Conservation (phyloP, 2,329 filamentous ascomycete species). For the Ascochyta koolunga region DNA sequence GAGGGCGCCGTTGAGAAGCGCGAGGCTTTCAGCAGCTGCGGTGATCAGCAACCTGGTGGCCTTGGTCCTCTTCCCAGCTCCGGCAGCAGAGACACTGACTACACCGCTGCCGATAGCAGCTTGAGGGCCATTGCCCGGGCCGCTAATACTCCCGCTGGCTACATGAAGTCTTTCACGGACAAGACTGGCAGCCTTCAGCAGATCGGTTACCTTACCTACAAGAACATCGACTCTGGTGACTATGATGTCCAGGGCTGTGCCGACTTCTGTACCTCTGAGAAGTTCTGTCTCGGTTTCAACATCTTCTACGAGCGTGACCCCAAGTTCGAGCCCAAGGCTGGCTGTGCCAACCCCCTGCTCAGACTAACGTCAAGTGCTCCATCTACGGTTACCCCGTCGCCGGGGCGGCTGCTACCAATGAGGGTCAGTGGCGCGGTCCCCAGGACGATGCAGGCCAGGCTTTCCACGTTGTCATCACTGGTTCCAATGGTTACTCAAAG, state of each 20-base stretch:
- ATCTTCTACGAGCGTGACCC: conserved; percentile 39
- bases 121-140: conserved; percentile 17
- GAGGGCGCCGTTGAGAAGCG: conserved; percentile 14
- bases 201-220: conserved; percentile 38
- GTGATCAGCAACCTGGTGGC: conserved; percentile 17
- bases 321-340: conserved; percentile 15
- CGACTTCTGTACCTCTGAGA: conserved; percentile 29
- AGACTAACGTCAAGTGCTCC: conserved; percentile 38
- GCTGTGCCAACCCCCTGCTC: conserved; percentile 28
- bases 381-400: conserved; percentile 37
- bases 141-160: conserved; percentile 23
- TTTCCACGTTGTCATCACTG: conserved; percentile 36
- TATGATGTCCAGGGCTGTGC: conserved; percentile 28
- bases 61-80: conserved; percentile 19
- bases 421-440: conserved; percentile 28
- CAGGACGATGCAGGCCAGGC: conserved; percentile 13
- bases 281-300: conserved; percentile 38
- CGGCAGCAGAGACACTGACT: conserved; percentile 18
- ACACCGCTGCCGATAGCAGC: conserved; percentile 7
- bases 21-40: conserved; percentile 14
- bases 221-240: conserved; percentile 21
- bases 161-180: conserved; percentile 26
- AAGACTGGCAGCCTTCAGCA: conserved; percentile 25
- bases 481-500: conserved; percentile 41
- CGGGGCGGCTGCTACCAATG: conserved; percentile 25